Evolutionary conservation across 768 basidiomycete genomes (phyloP), one percentile per base, ranked within the genome.

Genomic region (Amanita jacksonii): DNA sequence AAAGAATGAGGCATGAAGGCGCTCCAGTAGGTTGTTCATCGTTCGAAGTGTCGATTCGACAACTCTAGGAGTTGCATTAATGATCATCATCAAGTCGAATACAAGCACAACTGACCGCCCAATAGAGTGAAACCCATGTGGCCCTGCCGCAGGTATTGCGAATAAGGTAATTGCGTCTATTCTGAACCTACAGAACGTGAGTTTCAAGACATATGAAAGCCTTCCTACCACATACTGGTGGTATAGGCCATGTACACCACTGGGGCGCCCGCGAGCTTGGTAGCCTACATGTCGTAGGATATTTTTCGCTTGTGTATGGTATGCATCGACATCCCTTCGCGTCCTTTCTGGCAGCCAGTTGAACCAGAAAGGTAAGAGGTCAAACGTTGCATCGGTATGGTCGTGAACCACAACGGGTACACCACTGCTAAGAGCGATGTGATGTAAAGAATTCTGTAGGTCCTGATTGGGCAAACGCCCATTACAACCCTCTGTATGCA

Each of bases 381-480:
- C 57, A 58, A 27, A 56, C 50, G 23, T 76, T 20, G 63, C 57
- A 34, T 85, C 76, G 3, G 81, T 55, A 60, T 86, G 77, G 57
- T 96, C 83, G 55, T 98, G 91, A 1, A 94, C 61, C 5, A 83
- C 62, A 6, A 89, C 76, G 0, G 91, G 85, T 3, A 92, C 81
- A 12, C 80, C 79, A 2, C 82, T 81, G 51, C 74, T 78, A 23
- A 73, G 74, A 6, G 89, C 73, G 38, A 96, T 84, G 28, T 77
- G 58, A 16, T 76, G 67, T 37, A 89, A 73, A 0, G 89, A 84
- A 58, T 96, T 97, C 46, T 96, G 63, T 2, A 96, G 69, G 61
- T 99, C 96, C 62, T 97, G 92, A 56, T 99, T 99, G 3, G 96
- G 92, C 34, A 98, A 68, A 16, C 91, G 82, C 16, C 92, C 96